A percentile compares a stretch with the other conserved stretches of the same genome.
phyloP scores from a whole-genome alignment of 2,329 filamentous ascomycete genomes.

The Ascochyta rabiei region DNA sequence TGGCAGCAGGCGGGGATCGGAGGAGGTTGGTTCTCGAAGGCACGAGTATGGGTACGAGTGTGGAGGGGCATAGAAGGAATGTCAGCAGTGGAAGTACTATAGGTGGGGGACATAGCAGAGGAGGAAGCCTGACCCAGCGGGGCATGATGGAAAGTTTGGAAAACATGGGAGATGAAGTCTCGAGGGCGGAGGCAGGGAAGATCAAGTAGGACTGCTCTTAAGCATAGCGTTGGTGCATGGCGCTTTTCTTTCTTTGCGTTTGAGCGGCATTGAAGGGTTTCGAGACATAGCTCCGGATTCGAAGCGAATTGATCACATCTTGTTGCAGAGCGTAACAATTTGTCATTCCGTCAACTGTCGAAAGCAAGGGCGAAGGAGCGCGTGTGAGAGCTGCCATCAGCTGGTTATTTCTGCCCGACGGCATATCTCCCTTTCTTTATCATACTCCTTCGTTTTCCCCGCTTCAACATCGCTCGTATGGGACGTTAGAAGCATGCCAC shows the following conservation, averaged over 20 bases:
- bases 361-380: background rate
- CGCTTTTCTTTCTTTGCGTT: background rate
- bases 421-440: background rate
- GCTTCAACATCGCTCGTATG: background rate
- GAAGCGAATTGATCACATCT: background rate
- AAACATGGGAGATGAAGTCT: constrained; percentile 9
- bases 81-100: constrained; percentile 23
- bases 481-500: background rate
- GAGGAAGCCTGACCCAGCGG: constrained; percentile 4
- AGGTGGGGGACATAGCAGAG: constrained; percentile 11
- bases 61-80: constrained; percentile 22
- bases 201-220: constrained; percentile 8
- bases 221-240: constrained; percentile 11
- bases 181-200: constrained; percentile 11
- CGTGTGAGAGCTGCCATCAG: background rate
- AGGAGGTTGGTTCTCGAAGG: constrained; percentile 22
- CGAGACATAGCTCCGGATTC: background rate
- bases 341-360: background rate
- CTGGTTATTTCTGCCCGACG: background rate
- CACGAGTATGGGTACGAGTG: constrained; percentile 2
- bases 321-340: background rate
- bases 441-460: background rate
- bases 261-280: background rate
- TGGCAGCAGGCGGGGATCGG: constrained; percentile 27
- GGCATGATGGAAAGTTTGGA: background rate